Conservation (phyloP, 805 yeast species). For the Dipodascus geniculatus region DNA sequence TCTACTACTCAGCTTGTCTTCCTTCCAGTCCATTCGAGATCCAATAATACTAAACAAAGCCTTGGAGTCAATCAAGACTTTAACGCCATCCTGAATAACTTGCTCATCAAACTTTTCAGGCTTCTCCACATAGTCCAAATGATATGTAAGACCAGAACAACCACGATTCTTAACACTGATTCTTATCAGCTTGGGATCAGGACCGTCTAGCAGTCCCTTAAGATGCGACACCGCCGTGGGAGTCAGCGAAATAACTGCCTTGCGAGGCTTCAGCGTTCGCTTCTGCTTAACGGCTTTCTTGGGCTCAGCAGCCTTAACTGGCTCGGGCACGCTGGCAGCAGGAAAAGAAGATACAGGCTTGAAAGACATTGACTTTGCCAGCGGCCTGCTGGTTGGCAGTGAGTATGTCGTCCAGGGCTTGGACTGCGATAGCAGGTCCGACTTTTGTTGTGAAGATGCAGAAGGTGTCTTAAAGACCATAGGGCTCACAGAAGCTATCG, state of each 20-base stretch:
- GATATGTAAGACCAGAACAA: constrained; percentile 89
- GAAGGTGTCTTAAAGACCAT: neutral
- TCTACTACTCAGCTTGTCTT: constrained; percentile 77
- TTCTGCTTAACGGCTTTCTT: constrained; percentile 5
- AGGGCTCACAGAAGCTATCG: constrained; percentile 1
- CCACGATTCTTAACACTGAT: constrained; percentile 95
- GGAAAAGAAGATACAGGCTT: neutral
- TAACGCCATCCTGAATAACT: constrained; percentile 85
- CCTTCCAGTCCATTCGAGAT: constrained; percentile 97
- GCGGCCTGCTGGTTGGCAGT: neutral
- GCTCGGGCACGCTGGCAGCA: neutral
- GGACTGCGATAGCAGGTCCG: neutral
- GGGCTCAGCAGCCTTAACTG: neutral
- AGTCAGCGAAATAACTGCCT: constrained; percentile 76
- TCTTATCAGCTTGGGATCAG: constrained; percentile 79
- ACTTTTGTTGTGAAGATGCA: neutral
- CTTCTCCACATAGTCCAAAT: constrained; percentile 75
- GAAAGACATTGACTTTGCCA: neutral
- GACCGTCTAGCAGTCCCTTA: constrained; percentile 53
- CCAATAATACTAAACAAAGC: constrained; percentile 94
- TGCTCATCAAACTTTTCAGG: constrained; percentile 95
- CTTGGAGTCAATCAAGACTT: constrained; percentile 86
- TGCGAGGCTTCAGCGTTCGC: constrained; percentile 69
- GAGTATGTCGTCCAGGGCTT: neutral
- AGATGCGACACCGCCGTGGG: constrained; percentile 69